phyloP scores from a whole-genome alignment of 805 yeast species.

The Pichia manshurica region DNA sequence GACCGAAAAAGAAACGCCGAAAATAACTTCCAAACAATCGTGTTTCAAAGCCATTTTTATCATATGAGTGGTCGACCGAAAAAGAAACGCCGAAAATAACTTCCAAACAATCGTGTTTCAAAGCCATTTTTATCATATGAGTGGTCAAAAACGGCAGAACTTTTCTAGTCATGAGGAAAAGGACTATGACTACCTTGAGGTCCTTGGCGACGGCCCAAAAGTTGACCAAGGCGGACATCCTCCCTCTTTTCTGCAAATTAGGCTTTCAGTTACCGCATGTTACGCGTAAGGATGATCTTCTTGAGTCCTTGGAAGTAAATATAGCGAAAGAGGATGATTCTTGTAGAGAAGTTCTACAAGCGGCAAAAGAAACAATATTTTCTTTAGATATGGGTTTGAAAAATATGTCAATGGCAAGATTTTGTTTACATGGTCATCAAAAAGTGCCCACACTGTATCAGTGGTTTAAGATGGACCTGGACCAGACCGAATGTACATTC shows the following conservation, averaged over 20 bases:
- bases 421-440: conserved; percentile 8
- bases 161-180: no score
- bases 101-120: no score
- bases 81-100: no score
- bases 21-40: no score
- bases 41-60: no score
- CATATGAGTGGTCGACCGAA: no score
- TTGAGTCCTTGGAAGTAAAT: conserved; percentile 5
- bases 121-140: no score
- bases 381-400: conserved; percentile 32
- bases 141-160: no score
- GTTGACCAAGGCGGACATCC: conserved; percentile 7
- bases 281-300: conserved; percentile 1
- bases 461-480: conserved; percentile 32
- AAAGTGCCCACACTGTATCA: conserved; percentile 21
- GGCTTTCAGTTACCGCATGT: conserved; percentile 5
- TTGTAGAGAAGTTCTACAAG: no score
- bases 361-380: conserved; percentile 8
- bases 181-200: neutral
- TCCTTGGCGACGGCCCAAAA: neutral
- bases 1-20: no score
- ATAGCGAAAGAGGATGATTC: neutral
- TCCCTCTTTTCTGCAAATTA: conserved; percentile 1
- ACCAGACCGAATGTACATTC: conserved; percentile 20
- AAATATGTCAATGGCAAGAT: conserved; percentile 29